Base-by-base conservation (phyloP, 2,329 filamentous ascomycete species). In the Cadophora luteo-olivacea region DNA sequence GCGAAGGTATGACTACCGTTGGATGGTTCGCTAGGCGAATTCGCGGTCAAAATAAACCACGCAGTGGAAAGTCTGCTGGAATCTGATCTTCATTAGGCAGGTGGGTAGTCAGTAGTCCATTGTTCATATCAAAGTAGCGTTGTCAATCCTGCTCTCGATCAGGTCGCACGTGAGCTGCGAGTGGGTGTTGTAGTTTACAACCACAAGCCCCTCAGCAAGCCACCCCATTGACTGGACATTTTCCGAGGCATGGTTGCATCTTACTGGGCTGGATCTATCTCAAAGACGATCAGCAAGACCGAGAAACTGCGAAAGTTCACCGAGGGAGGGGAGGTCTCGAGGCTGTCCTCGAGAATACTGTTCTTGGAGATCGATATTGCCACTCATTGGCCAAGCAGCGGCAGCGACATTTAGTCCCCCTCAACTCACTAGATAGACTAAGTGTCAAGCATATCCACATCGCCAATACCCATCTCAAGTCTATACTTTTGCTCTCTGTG, bases 221-320 rank as follows among this genome's bases (percentile, higher is more conserved):
- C 63, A 58, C 52, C 25, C 16, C 36, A 29, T 22, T 14, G 41
- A 29, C 51, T 29, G 54, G 36, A 49, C 25, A 4, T 49, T 14
- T 22, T 58, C 25, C 51, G 32, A 64, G 61, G 49, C 38, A 54
- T 32, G 38, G 49, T 64, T 51, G 16, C 54, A 65, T 57, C 38
- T 60, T 16, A 65, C 33, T 2, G 29, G 63, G 41, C 38, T 64
- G 12, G n/a, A 64, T 41, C 2, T 29, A 1, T 51, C 16, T 45
- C 19, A 24, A 8, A 58, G 14, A 24, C 22, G 19, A 36, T 60
- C 24, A 60, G 54, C 24, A 49, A 60, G 52, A 58, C 63, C 63
- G 63, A 60, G 32, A 64, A 64, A 57, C 14, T 65, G 52, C 63
- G 52, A 65, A 54, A 65, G 58, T 58, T 19, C 36, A 25, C 63